phyloP scores from a whole-genome alignment of 805 yeast species.

The Isabelozyma gotoi region DNA sequence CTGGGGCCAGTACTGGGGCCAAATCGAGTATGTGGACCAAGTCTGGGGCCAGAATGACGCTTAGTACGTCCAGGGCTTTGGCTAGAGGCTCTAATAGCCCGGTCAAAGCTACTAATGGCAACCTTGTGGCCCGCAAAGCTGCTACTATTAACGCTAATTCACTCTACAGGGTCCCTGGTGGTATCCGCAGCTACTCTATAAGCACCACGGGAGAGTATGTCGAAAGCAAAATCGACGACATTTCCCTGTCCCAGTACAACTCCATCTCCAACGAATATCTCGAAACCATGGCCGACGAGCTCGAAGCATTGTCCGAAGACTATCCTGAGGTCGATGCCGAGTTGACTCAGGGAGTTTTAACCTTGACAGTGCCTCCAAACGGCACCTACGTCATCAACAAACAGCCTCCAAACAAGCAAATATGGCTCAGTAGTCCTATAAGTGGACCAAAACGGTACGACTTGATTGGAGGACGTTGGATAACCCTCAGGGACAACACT shows the following conservation, averaged over 20 bases:
- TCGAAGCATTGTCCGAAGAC: constrained; percentile 66
- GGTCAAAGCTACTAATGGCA: too few relatives aligned
- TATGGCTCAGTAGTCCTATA: constrained; percentile 92
- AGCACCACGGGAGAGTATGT: constrained; percentile 55
- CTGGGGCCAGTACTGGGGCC: not conserved
- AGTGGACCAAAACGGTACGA: constrained; percentile 87
- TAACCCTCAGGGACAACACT: constrained; percentile 64
- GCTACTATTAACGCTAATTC: too few relatives aligned
- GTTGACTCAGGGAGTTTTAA: constrained; percentile 83
- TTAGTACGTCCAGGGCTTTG: too few relatives aligned
- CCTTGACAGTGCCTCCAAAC: constrained; percentile 62
- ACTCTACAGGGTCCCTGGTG: too few relatives aligned
- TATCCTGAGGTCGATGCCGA: constrained; percentile 71
- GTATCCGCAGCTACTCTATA: constrained; percentile 4
- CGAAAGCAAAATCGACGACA: constrained; percentile 49
- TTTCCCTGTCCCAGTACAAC: constrained; percentile 60
- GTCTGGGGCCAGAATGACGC: not conserved
- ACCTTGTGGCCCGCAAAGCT: too few relatives aligned
- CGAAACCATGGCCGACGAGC: constrained; percentile 63
- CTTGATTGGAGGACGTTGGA: constrained; percentile 72
- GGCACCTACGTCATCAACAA: constrained; percentile 93
- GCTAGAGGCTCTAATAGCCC: too few relatives aligned
- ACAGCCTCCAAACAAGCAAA: constrained; percentile 96
- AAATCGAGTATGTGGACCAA: not conserved
- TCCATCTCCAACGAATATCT: constrained; percentile 62